Conservation (phyloP, 805 yeast genomes). For the Candida andamanensis region DNA sequence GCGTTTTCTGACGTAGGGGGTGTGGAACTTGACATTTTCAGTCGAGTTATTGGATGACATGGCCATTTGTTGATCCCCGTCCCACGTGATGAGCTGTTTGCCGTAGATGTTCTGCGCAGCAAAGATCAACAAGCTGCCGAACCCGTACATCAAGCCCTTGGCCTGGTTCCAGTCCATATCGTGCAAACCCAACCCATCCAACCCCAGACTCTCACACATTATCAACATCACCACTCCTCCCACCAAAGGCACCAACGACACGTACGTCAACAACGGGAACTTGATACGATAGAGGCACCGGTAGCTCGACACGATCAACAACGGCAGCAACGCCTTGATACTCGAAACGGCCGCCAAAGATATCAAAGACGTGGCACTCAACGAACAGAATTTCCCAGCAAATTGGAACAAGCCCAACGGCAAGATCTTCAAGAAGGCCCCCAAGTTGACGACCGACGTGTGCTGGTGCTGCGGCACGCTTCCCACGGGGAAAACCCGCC, state of each 20-base stretch:
- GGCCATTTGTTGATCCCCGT: constrained; percentile 18
- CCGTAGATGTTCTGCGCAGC: constrained; percentile 86
- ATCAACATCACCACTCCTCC: constrained; percentile 50
- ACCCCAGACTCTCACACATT: constrained; percentile 20
- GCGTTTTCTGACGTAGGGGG: constrained; percentile 19
- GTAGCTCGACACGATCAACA: constrained; percentile 55
- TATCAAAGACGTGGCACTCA: constrained; percentile 60
- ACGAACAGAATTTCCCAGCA: constrained; percentile 56
- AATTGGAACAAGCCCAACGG: constrained; percentile 68
- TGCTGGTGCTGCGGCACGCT: constrained; percentile 42
- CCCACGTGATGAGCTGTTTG: constrained; percentile 68
- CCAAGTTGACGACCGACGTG: constrained; percentile 18
- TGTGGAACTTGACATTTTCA: constrained; percentile 2
- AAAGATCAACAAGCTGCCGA: constrained; percentile 65
- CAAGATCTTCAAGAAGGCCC: constrained; percentile 41
- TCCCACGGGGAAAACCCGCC: constrained; percentile 45
- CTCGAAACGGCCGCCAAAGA: constrained; percentile 69
- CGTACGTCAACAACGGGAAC: constrained; percentile 46
- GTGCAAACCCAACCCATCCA: constrained; percentile 1
- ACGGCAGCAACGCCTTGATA: constrained; percentile 62
- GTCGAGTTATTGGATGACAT: constrained; percentile 1
- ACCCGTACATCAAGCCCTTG: constrained; percentile 64
- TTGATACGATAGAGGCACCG: constrained; percentile 45
- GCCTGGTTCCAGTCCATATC: constrained; percentile 27
- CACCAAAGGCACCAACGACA: constrained; percentile 48